phyloP scores from a whole-genome alignment of 2,329 filamentous ascomycete species.

The Cyclaneusma minus region DNA sequence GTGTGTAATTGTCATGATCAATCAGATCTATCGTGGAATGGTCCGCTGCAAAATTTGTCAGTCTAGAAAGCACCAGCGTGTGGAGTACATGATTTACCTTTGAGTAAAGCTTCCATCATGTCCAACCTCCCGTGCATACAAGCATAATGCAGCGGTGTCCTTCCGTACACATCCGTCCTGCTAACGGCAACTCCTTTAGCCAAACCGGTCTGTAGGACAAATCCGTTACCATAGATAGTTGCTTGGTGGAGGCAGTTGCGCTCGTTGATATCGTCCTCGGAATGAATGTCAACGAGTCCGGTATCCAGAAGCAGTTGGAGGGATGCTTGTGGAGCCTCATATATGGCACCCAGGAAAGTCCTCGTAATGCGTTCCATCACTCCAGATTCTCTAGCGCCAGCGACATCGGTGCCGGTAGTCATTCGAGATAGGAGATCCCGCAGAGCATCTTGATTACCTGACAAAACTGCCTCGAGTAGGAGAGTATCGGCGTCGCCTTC shows the following conservation, averaged over 20 bases:
- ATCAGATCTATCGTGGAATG: constrained; percentile 69
- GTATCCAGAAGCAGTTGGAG: constrained; percentile 67
- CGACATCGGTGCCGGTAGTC: constrained; percentile 35
- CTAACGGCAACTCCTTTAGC: constrained; percentile 59
- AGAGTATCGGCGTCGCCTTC: constrained; percentile 83
- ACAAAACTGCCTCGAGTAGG: constrained; percentile 72
- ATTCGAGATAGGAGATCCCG: constrained; percentile 70
- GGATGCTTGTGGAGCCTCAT: constrained; percentile 66
- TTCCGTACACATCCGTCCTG: constrained; percentile 81
- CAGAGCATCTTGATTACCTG: constrained; percentile 63
- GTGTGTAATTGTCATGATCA: constrained; percentile 95
- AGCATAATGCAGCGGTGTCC: constrained; percentile 87
- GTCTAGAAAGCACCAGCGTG: background rate
- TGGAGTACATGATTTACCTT: constrained; percentile 26
- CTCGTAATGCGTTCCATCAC: constrained; percentile 67
- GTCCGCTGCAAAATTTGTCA: constrained; percentile 31
- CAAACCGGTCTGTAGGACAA: constrained; percentile 66
- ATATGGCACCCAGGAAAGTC: constrained; percentile 79
- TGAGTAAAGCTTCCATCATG: constrained; percentile 62
- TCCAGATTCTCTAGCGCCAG: constrained; percentile 39
- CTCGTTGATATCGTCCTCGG: constrained; percentile 95
- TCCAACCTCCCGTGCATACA: constrained; percentile 84
- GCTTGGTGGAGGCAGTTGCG: constrained; percentile 92
- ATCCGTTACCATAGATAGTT: constrained; percentile 77
- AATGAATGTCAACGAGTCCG: constrained; percentile 72